Conservation (phyloP, 1,139 yeast species). For the Pichia sp. region DNA sequence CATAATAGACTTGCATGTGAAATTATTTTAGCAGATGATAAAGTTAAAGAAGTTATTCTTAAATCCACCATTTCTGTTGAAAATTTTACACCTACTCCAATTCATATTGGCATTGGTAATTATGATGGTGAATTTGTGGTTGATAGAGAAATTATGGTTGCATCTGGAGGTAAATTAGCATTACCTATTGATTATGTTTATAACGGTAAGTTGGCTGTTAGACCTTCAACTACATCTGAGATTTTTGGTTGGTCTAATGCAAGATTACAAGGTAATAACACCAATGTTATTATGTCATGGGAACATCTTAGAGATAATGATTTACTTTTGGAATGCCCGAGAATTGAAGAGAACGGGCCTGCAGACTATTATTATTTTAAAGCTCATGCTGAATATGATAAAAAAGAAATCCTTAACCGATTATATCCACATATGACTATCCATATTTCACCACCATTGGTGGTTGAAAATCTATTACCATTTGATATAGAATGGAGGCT, state of each 20-base stretch:
- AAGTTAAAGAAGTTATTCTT: constrained; percentile 68
- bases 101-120: constrained; percentile 40
- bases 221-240: constrained; percentile 49
- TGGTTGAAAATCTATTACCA: constrained; percentile 80
- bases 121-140: constrained; percentile 25
- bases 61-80: constrained; percentile 68
- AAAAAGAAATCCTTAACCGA: constrained; percentile 59
- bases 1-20: constrained; percentile 75
- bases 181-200: constrained; percentile 72
- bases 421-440: constrained; percentile 83
- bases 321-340: constrained; percentile 53
- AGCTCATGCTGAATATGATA: constrained; percentile 61
- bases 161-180: constrained; percentile 52
- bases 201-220: constrained; percentile 48
- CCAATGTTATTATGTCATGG: constrained; percentile 49
- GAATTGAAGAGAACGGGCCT: constrained; percentile 32
- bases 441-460: constrained; percentile 78
- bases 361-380: constrained; percentile 53
- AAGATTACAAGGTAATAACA: constrained; percentile 16
- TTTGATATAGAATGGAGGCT: constrained; percentile 70
- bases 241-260: constrained; percentile 62
- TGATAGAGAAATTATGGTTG: constrained; percentile 34
- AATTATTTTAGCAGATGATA: constrained; percentile 62
- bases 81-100: constrained; percentile 63
- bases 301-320: constrained; percentile 48